These are phyloP conservation scores for Tolypocladium album DNA, from an alignment of 2,329 filamentous ascomycete species.

Conservation along the genomic window DNA sequence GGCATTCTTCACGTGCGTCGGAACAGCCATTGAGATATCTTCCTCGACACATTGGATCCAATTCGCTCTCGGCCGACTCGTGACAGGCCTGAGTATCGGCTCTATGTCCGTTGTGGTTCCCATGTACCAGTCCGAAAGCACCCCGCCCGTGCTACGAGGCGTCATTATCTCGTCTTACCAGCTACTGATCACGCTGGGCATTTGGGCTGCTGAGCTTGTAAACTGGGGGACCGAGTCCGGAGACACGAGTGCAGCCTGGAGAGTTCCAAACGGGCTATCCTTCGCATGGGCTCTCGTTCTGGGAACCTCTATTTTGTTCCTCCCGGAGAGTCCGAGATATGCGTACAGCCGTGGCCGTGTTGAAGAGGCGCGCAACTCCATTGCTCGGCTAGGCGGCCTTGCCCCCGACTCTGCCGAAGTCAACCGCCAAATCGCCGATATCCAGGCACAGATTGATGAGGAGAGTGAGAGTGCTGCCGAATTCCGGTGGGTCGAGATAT, in stretches of 20 bases:
- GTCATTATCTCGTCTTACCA: conserved; percentile 55
- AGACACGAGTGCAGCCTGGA: conserved; percentile 42
- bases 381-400: conserved; percentile 34
- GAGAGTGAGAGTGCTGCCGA: conserved; percentile 34
- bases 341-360: conserved; percentile 34
- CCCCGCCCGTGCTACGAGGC: conserved; percentile 53
- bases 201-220: conserved; percentile 46
- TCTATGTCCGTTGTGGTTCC: conserved; percentile 52
- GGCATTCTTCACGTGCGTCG: conserved; percentile 52
- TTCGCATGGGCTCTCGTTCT: conserved; percentile 45
- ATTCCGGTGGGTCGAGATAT: conserved; percentile 46
- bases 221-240: conserved; percentile 49
- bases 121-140: conserved; percentile 60
- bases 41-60: conserved; percentile 48
- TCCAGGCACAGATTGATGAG: conserved; percentile 37
- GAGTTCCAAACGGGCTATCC: conserved; percentile 48
- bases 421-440: conserved; percentile 38
- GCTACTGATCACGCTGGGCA: conserved; percentile 59
- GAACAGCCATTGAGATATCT: conserved; percentile 53
- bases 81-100: conserved; percentile 58
- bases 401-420: conserved; percentile 27
- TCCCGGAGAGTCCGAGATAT: conserved; percentile 45
- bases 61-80: conserved; percentile 51
- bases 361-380: conserved; percentile 36
- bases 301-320: conserved; percentile 36